These are phyloP conservation scores for Cladosporium sp. DNA, from an alignment of 2,329 filamentous ascomycete genomes.

Conservation along the genomic window DNA sequence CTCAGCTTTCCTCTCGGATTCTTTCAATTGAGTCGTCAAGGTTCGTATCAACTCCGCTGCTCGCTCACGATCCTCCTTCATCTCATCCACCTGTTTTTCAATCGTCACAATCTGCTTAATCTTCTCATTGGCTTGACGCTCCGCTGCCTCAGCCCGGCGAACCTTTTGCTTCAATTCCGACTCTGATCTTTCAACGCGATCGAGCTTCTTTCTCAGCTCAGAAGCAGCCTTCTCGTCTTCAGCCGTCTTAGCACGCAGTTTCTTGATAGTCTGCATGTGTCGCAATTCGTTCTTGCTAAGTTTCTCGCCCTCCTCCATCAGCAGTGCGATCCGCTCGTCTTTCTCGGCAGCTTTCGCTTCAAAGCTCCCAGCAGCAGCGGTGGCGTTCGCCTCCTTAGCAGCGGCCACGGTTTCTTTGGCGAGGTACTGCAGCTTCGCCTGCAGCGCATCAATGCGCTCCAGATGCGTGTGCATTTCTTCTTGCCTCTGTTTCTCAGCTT, in stretches of 20 bases:
- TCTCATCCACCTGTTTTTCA: constrained; percentile 37
- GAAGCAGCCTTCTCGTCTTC: constrained; percentile 50
- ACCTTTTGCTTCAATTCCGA: constrained; percentile 58
- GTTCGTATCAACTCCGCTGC: constrained; percentile 60
- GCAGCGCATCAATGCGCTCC: constrained; percentile 85
- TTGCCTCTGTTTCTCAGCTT: constrained; percentile 58
- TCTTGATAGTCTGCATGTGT: constrained; percentile 76
- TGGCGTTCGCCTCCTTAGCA: constrained; percentile 63
- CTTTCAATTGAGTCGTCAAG: constrained; percentile 64
- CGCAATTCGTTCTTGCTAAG: constrained; percentile 83
- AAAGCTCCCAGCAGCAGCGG: constrained; percentile 57
- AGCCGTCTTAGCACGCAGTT: constrained; percentile 53
- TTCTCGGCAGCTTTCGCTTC: constrained; percentile 83
- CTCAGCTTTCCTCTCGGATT: constrained; percentile 62
- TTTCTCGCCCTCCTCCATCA: constrained; percentile 90
- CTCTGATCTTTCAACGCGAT: constrained; percentile 61
- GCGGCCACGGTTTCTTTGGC: constrained; percentile 72
- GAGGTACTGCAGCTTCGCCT: constrained; percentile 85
- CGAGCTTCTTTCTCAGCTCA: constrained; percentile 54
- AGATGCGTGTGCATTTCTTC: constrained; percentile 79
- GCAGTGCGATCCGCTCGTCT: constrained; percentile 79
- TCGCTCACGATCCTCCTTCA: constrained; percentile 29
- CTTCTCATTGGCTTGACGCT: constrained; percentile 53
- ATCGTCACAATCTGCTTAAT: constrained; percentile 57
- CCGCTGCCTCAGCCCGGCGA: constrained; percentile 55